Conservation (phyloP, 176 grass and related monocot species). For the Avena eriantha region DNA sequence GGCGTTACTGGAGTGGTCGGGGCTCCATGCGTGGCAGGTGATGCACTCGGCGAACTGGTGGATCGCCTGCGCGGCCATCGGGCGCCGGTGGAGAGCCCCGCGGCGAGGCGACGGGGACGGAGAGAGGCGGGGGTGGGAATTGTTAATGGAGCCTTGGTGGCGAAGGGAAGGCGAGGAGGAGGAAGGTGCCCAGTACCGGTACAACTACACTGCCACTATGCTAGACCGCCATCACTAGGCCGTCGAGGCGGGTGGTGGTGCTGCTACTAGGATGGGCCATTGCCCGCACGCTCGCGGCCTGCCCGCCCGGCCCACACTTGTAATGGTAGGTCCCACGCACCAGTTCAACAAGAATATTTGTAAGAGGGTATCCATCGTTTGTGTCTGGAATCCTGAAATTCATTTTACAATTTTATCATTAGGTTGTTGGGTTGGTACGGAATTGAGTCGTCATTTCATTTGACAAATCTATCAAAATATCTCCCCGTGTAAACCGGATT, state of each 20-base stretch:
- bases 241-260: background rate
- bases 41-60: conserved; percentile 99
- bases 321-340: too few species aligned
- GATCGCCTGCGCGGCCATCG: conserved; percentile 75
- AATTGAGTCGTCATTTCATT: too few species aligned
- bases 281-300: too few species aligned
- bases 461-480: too few species aligned
- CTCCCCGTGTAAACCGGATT: too few species aligned
- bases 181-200: conserved; percentile 26
- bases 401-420: too few species aligned
- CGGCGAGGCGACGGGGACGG: background rate
- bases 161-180: background rate
- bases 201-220: conserved; percentile 22
- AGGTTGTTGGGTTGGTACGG: too few species aligned
- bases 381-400: too few species aligned
- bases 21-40: conserved; percentile 97
- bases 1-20: conserved; percentile 77
- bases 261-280: background rate
- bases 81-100: background rate
- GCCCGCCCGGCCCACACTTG: too few species aligned
- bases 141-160: background rate
- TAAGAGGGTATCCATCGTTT: too few species aligned
- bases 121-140: background rate
- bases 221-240: conserved; percentile 20
- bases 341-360: too few species aligned